These are phyloP conservation scores for Tulasnella sp. DNA, from an alignment of 768 basidiomycete genomes.

Conservation along the genomic window DNA sequence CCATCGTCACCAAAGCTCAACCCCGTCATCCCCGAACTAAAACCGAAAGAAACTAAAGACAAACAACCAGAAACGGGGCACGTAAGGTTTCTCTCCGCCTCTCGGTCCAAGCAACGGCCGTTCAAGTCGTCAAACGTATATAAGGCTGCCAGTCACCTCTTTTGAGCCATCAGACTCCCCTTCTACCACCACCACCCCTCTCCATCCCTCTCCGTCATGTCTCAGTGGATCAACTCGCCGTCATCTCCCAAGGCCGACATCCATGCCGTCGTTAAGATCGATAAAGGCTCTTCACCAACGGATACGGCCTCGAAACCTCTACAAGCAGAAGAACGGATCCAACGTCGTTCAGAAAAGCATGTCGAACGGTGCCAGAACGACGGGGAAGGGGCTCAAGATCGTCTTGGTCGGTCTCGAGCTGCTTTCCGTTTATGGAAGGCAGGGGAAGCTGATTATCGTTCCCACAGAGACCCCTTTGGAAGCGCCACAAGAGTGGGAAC, in stretches of 20 bases:
- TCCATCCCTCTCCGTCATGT: neutral
- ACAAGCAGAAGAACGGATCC: neutral
- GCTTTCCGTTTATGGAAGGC: neutral
- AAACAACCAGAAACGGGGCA: neutral
- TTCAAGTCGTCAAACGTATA: neutral
- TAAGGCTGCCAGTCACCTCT: neutral
- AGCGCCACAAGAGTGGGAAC: slow-evolving; percentile 2
- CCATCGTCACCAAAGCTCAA: neutral
- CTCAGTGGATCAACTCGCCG: neutral
- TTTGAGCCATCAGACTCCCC: neutral
- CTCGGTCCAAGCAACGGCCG: neutral
- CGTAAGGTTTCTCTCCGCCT: neutral
- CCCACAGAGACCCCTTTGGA: neutral
- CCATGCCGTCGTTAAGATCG: neutral
- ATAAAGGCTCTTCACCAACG: neutral
- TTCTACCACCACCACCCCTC: slow-evolving; percentile 1
- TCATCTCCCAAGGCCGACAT: neutral
- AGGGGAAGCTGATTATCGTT: neutral
- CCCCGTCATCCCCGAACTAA: neutral
- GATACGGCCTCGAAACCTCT: neutral
- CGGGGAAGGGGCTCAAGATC: neutral
- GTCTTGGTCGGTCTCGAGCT: neutral
- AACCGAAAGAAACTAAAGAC: neutral
- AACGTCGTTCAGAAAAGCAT: too few relatives aligned
- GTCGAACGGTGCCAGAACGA: neutral